phyloP scores from a whole-genome alignment of 2,329 filamentous ascomycete species.

The Ophiocordyceps camponoti-rufipedis region DNA sequence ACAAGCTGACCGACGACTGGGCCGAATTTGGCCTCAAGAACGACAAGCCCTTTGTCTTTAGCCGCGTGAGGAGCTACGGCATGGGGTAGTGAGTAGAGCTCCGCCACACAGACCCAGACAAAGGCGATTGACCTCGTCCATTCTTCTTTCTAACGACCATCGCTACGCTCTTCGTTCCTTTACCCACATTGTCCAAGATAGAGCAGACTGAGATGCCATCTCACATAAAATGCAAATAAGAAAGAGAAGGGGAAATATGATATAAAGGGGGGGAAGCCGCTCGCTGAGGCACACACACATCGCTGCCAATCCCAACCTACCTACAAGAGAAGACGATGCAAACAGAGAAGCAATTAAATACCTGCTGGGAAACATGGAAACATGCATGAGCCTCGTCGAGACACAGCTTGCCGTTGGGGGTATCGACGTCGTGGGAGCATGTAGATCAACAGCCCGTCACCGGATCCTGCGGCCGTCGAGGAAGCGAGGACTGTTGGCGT shows the following conservation, averaged over 20 bases:
- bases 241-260: no score
- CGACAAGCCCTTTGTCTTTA: constrained; percentile 49
- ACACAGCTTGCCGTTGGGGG: no score
- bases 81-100: constrained; percentile 16
- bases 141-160: background rate
- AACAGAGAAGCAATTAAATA: background rate
- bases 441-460: background rate
- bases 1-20: constrained; percentile 79
- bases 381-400: no score
- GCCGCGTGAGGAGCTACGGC: constrained; percentile 45
- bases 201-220: background rate
- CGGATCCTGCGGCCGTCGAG: constrained; percentile 35
- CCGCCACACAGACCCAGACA: no score
- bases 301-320: background rate
- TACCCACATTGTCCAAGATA: background rate
- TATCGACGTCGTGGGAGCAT: background rate
- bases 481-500: constrained; percentile 31
- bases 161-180: background rate
- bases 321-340: background rate
- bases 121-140: background rate
- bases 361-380: background rate
- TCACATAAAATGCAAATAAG: background rate
- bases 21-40: constrained; percentile 54
- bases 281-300: background rate
- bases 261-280: background rate